Evolutionary conservation across 306 rosid species (phyloP), one percentile per base, ranked within the genome.

Genomic region (Amphicarpaea edgeworthii): DNA sequence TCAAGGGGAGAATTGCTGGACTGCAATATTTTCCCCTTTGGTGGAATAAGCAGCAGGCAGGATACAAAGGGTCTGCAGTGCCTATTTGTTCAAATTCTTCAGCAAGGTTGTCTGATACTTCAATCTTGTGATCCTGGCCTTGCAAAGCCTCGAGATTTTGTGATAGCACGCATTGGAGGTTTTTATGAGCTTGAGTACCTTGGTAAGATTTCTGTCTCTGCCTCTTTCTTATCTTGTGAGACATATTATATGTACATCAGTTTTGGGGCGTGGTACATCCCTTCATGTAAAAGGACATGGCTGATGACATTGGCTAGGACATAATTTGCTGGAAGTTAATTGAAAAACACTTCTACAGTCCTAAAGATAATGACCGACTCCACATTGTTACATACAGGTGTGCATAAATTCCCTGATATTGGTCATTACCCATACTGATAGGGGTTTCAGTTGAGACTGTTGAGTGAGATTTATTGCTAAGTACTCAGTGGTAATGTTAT

Each of bases 21-120:
- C 81, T 79, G 96, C 73, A 93, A 90, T 71, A 88, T 90, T 77
- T 95, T 92, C 82, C 98, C 98, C 41, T 95, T 95, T 70, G 98
- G 97, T 81, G 98, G 98, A 83, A 95, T 95, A 54, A 95, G 98
- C 88, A 90, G 98, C 75, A 92, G 98, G 86, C 98, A 95, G 86
- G 98, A 95, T 83, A 95, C 98, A 8, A 95, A 95, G 88, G 98
- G 97, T 43, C 87, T 95, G 70, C 97, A 95, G 70, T 92, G 98
- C 84, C 91, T 95, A 66, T 95, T 95, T 85, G 89, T 86, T 57
- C 98, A 95, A 86, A 91, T 95, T 81, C 91, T 95, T 80, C 98
- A 95, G 87, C 98, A 90, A 89, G 97, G 98, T 73, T 95, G 96
- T 83, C 89, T 83, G 75, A 90, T 95, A 75, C 96, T 95, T 74